phyloP scores from a whole-genome alignment of 805 yeast species.

The Saccharomycopsis sp. region DNA sequence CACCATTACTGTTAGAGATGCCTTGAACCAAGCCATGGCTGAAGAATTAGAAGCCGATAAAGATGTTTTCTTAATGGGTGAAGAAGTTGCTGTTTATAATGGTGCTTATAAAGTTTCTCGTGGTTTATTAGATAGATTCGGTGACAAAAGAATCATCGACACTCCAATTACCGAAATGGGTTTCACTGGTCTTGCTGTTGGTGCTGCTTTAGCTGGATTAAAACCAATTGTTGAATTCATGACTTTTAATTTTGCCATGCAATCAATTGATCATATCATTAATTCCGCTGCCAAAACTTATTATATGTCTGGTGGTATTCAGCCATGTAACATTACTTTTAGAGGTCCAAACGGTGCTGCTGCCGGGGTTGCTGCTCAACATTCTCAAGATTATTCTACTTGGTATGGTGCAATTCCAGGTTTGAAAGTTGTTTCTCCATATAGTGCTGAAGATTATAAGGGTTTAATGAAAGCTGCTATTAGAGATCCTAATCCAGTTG shows the following conservation, averaged over 20 bases:
- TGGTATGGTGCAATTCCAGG: slow-evolving; percentile 99
- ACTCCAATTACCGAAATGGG: slow-evolving; percentile 99
- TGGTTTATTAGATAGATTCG: slow-evolving; percentile 90
- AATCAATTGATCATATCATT: slow-evolving; percentile 95
- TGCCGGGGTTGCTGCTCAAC: slow-evolving; percentile 99
- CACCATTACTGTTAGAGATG: slow-evolving; percentile 90
- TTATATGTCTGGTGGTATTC: slow-evolving; percentile 99
- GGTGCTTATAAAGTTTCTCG: slow-evolving; percentile 98
- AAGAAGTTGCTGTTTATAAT: slow-evolving; percentile 97
- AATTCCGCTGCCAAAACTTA: slow-evolving; percentile 98
- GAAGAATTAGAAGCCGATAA: slow-evolving; percentile 97
- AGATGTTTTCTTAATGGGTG: slow-evolving; percentile 92
- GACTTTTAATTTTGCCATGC: slow-evolving; percentile 99
- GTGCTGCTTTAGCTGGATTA: slow-evolving; percentile 93
- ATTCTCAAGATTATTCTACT: slow-evolving; percentile 93
- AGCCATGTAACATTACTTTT: slow-evolving; percentile 93
- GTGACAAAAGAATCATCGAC: slow-evolving; percentile 86
- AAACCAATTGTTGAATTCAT: slow-evolving; percentile 97
- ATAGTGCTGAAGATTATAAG: slow-evolving; percentile 89
- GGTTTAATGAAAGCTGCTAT: slow-evolving; percentile 94
- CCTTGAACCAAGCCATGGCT: slow-evolving; percentile 86
- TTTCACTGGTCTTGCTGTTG: slow-evolving; percentile 88
- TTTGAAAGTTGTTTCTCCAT: slow-evolving; percentile 91
- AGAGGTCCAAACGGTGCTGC: slow-evolving; percentile 99
- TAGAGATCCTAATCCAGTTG: slow-evolving; percentile 97